phyloP scores from a whole-genome alignment of 208 protist species.

The Blechomonas ayalai region DNA sequence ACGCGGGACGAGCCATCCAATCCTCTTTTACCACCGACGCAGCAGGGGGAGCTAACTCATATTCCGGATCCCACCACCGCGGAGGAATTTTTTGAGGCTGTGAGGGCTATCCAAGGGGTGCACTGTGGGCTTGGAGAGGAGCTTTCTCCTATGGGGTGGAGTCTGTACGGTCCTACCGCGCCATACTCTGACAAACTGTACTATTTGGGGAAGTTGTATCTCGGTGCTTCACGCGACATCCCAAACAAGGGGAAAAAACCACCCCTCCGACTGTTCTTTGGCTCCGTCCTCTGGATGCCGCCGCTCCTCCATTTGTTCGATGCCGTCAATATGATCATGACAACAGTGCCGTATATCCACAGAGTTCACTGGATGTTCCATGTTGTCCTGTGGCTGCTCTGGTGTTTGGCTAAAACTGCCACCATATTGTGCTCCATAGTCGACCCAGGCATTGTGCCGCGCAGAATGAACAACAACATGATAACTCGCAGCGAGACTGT shows the following conservation, averaged over 20 bases:
- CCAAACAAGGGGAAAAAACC: constrained; percentile 22
- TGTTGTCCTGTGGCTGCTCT: constrained; percentile 10
- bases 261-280: constrained; percentile 13
- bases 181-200: constrained; percentile 13
- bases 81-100: constrained; percentile 22
- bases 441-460: constrained; percentile 44
- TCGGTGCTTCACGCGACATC: constrained; percentile 2
- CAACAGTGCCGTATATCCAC: constrained; percentile 1
- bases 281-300: constrained; percentile 11
- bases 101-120: constrained; percentile 16
- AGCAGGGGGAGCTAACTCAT: too few relatives aligned
- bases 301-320: constrained; percentile 15
- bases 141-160: constrained; percentile 12
- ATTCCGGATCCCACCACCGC: constrained; percentile 17
- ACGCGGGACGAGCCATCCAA: too few relatives aligned
- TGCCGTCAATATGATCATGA: constrained; percentile 16
- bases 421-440: constrained; percentile 25
- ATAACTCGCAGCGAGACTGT: constrained; percentile 24
- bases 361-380: constrained; percentile 14
- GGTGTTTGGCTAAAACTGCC: not conserved
- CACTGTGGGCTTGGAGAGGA: constrained; percentile 28
- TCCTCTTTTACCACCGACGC: too few relatives aligned
- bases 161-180: constrained; percentile 37
- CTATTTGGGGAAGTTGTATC: constrained; percentile 13
- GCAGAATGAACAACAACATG: constrained; percentile 10